Evolutionary conservation across 331 rosid species (phyloP), one percentile per base, ranked within the genome.

Genomic region (Prunus yedoensis): DNA sequence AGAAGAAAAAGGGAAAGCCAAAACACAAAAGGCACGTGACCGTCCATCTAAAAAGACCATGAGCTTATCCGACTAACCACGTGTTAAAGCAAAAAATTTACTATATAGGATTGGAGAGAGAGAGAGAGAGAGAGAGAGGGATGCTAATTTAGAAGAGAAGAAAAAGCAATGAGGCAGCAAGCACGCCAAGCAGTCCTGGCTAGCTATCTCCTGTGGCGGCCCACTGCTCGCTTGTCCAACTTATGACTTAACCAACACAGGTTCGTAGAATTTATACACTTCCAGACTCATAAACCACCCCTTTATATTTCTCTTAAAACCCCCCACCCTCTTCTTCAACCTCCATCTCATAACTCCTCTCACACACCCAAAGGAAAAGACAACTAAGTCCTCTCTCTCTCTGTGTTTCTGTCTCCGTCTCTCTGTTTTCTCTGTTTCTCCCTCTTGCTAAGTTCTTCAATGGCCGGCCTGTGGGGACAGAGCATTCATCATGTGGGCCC

Each of bases 191-290:
- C 23, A 15, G 74, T 52, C 74, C 52, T 66, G 76, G 71, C 54
- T 74, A 70, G 83, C 86, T 58, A 73, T 77, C 88, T 75, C 50
- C 66, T 71, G 58, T 53, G 90, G 85, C 88, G 91, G 88, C 87
- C 76, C 80, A 53, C 73, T 21, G 68, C 72, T 71, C 25, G 80
- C 80, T 67, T 67, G 66, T 56, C 46, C 67, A 63, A 71, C 70
- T 74, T 11, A 18, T 38, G 46, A 28, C 54, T 21, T 57, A 77
- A 73, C 77, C 85, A 73, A 76, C 20, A 14, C 76, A 79, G 75
- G 81, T 81, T 32, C 84, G 60, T 47, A 59, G 73, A 83, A 80
- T 74, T 81, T 77, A 54, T 18, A 43, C 63, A 61, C n/a, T 15
- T 18, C 52, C 21, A 18, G 10, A 4, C 7, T 35, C 27, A 15